A percentile compares a stretch with the other conserved stretches of the same genome.
Conservation (phyloP, 257 asterid genomes). For the Catharanthus roseus region DNA sequence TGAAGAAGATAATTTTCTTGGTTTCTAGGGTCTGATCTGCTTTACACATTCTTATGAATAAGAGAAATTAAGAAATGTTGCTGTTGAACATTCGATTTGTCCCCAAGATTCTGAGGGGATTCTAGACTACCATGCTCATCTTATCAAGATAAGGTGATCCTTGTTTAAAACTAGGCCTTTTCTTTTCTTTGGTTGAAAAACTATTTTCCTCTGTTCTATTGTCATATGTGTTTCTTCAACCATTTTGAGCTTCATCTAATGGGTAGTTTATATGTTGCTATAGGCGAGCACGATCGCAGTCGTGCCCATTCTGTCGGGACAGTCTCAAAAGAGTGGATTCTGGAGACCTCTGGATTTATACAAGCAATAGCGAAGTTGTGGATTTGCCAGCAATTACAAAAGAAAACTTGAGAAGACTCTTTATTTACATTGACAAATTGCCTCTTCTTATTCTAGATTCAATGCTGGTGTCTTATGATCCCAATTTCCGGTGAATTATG, state of each 20-base stretch:
- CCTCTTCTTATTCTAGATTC: slow-evolving; percentile 52
- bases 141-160: not conserved
- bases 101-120: not conserved
- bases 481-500: slow-evolving; percentile 33
- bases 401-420: slow-evolving; percentile 63
- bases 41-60: not conserved
- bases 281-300: slow-evolving; percentile 73
- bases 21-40: not conserved
- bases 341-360: slow-evolving; percentile 79
- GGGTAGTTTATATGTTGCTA: not conserved
- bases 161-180: not conserved
- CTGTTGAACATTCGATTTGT: not conserved
- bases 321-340: slow-evolving; percentile 62
- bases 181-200: not conserved
- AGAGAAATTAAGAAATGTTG: not conserved
- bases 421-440: slow-evolving; percentile 53
- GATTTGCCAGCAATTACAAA: slow-evolving; percentile 45
- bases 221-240: not conserved
- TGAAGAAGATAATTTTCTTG: not conserved
- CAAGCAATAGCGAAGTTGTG: slow-evolving; percentile 49
- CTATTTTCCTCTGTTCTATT: not conserved
- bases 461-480: slow-evolving; percentile 43
- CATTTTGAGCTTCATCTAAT: not conserved
- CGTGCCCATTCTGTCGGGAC: slow-evolving; percentile 90
- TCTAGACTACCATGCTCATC: not conserved